Percentiles rank a stretch among this genome's conserved stretches.
phyloP scores from a whole-genome alignment of 2,329 filamentous ascomycete genomes.

The Xylariaceae sp. region DNA sequence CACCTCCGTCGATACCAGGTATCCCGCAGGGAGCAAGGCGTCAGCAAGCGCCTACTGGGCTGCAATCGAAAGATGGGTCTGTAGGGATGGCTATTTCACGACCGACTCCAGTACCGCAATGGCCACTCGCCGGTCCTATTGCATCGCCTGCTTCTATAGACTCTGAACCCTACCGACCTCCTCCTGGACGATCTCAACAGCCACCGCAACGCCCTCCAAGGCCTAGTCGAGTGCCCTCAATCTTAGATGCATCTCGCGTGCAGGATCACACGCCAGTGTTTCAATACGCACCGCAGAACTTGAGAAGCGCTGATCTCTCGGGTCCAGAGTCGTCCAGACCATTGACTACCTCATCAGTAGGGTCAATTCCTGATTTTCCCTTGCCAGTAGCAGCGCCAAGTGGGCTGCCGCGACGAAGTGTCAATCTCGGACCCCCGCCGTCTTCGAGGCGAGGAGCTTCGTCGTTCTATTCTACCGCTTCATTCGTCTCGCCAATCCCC shows the following conservation, averaged over 20 bases:
- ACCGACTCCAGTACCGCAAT: slow-evolving; percentile 35
- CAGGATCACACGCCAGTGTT: slow-evolving; percentile 56
- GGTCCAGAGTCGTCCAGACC: slow-evolving; percentile 48
- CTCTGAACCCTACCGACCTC: slow-evolving; percentile 45
- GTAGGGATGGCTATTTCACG: slow-evolving; percentile 48
- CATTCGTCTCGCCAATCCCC: slow-evolving; percentile 70
- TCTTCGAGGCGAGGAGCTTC: slow-evolving; percentile 57
- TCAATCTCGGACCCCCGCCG: slow-evolving; percentile 57
- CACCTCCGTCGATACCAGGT: slow-evolving; percentile 26
- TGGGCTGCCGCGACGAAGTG: slow-evolving; percentile 43
- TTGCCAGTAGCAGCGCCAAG: slow-evolving; percentile 36
- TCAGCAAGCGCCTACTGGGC: slow-evolving; percentile 31
- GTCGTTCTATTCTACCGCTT: slow-evolving; percentile 62
- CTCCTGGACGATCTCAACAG: slow-evolving; percentile 42
- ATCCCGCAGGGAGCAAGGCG: slow-evolving; percentile 31
- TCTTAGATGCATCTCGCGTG: slow-evolving; percentile 52
- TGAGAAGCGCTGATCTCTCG: slow-evolving; percentile 37
- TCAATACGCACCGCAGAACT: slow-evolving; percentile 39
- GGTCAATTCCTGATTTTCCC: slow-evolving; percentile 58
- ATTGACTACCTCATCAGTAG: slow-evolving; percentile 51
- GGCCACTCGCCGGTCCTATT: slow-evolving; percentile 35
- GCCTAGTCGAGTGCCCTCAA: slow-evolving; percentile 56
- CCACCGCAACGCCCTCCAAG: slow-evolving; percentile 57
- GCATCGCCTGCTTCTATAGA: slow-evolving; percentile 21
- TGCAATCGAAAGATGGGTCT: slow-evolving; percentile 37